Base-by-base conservation (phyloP, 1,139 yeast species). In the Candida glucosophila region DNA sequence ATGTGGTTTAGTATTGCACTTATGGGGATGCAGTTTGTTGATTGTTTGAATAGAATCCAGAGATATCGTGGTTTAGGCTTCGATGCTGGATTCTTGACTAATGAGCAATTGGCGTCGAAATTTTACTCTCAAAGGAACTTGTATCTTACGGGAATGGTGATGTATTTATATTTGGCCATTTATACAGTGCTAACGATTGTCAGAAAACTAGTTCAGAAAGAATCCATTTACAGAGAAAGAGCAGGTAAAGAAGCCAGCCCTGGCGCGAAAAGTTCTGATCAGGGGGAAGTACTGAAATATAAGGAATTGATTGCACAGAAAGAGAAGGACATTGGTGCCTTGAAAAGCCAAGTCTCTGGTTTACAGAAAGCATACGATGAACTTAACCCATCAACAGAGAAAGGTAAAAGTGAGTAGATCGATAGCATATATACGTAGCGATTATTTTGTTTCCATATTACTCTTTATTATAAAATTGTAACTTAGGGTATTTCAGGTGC, bases 51-150 rank as follows among this genome's bases (percentile, higher is more conserved):
- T 20, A 35, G 30, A 10, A 28, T 29, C 18, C 45, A 58, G 39
- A 48, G 48, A 28, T 49, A 53, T 29, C n/a, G n/a, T n/a, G n/a
- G n/a, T n/a, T 26, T 25, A 9, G 24, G 26, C 24, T 30, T 32
- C 22, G 35, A 30, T 11, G 29, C 29, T 17, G 27, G 33, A 8
- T 35, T 37, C 30, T 46, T 58, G 39, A 48, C 47, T 28, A 48
- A 53, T 29, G 70, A 64, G 17, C 64, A 57, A 43, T 51, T 62
- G 44, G 70, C 69, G 9, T 49, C 63, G 29, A 72, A 74, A 39
- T 77, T 80, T 37, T 77, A 76, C 40, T 67, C 78, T 23, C 86
- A 79, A 47, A 63, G 90, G 43, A 79, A 79, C 41, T 57, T 77
- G 36, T 78, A 79, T 47, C 65, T 79, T 32, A 67, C 78, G 11